Conservation (phyloP, 2,329 filamentous ascomycete genomes). For the Zopfia rhizophila region DNA sequence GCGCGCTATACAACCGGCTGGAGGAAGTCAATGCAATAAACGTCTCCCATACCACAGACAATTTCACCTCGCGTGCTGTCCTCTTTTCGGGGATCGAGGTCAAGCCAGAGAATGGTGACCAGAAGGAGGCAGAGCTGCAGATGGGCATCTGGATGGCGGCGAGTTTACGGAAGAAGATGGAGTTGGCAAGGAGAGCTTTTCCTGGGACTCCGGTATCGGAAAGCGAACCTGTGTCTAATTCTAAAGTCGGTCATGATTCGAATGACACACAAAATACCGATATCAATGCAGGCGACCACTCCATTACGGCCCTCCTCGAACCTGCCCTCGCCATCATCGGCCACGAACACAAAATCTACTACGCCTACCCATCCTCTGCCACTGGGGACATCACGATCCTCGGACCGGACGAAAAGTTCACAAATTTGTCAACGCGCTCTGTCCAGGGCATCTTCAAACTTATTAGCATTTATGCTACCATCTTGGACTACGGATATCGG, state of each 20-base stretch:
- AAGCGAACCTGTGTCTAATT: constrained; percentile 8
- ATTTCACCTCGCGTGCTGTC: constrained; percentile 9
- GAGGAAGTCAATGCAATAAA: constrained; percentile 11
- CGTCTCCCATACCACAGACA: constrained; percentile 20
- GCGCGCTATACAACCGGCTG: constrained; percentile 19
- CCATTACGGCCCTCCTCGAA: no score
- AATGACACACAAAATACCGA: constrained; percentile 3
- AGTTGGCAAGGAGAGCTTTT: constrained; percentile 20
- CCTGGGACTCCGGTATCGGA: constrained; percentile 3
- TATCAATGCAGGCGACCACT: no score
- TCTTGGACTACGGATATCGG: no score
- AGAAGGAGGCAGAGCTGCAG: constrained; percentile 28
- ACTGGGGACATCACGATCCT: constrained; percentile 20
- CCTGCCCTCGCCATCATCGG: constrained; percentile 26
- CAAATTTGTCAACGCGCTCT: constrained; percentile 22
- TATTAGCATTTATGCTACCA: constrained; percentile 10
- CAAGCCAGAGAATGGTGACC: constrained; percentile 25
- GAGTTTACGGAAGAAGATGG: constrained; percentile 28
- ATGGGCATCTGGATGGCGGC: constrained; percentile 31
- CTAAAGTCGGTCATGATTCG: constrained; percentile 9
- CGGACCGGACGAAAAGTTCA: constrained; percentile 23
- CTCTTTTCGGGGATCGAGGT: constrained; percentile 31
- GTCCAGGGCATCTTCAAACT: constrained; percentile 25
- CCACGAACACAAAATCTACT: constrained; percentile 27
- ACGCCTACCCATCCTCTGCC: constrained; percentile 19